A percentile compares a stretch with the other conserved stretches of the same genome.
phyloP scores from a whole-genome alignment of 306 rosid genomes.

The Mimosa bimucronata region DNA sequence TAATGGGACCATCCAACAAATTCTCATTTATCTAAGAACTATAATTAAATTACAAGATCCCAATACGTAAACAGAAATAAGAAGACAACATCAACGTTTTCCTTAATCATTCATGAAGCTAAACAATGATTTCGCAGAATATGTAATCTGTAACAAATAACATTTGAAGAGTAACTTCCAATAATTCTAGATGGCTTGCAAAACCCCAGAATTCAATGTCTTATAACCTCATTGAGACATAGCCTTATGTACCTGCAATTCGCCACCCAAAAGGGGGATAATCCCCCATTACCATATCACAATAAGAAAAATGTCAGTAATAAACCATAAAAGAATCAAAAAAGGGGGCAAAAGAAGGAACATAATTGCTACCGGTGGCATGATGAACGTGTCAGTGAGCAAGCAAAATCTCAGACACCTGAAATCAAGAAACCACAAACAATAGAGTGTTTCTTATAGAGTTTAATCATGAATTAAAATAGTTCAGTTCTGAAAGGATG shows the following conservation, averaged over 20 bases:
- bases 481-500: constrained; percentile 6
- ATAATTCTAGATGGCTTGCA: constrained; percentile 8
- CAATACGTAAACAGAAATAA: neutral
- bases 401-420: constrained; percentile 44
- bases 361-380: too few relatives aligned
- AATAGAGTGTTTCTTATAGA: constrained; percentile 20
- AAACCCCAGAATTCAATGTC: constrained; percentile 54
- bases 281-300: neutral
- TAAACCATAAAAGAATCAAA: neutral
- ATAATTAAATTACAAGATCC: neutral
- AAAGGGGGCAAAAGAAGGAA: neutral
- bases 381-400: too few relatives aligned
- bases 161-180: too few relatives aligned
- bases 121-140: neutral
- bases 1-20: neutral
- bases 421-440: constrained; percentile 38
- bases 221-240: constrained; percentile 48
- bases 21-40: neutral
- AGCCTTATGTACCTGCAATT: constrained; percentile 51
- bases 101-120: neutral
- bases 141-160: constrained; percentile 37
- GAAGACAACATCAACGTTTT: neutral
- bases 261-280: too few relatives aligned
- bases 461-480: constrained; percentile 17
- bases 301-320: constrained; percentile 3